phyloP scores from a whole-genome alignment of 2,329 filamentous ascomycete species.

The Dissoconium aciculare region DNA sequence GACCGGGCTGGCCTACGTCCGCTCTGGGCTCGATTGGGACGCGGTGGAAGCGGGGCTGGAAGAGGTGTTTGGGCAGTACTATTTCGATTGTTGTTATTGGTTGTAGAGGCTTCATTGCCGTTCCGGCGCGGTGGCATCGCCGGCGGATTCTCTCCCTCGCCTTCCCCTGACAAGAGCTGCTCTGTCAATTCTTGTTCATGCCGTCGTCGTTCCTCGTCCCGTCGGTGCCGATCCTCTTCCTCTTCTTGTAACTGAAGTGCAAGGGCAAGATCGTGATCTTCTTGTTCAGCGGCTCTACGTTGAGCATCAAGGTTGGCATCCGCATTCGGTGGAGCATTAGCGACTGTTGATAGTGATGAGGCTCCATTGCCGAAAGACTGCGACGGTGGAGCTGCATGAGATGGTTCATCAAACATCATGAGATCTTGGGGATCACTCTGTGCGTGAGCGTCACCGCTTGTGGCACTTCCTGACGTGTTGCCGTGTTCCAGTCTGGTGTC shows the following conservation, averaged over 20 bases:
- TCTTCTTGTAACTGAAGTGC: constrained; percentile 90
- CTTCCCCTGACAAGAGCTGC: constrained; percentile 50
- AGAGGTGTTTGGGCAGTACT: constrained; percentile 1
- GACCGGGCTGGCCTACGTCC: background rate
- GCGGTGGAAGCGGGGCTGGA: background rate
- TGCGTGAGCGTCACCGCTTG: constrained; percentile 34
- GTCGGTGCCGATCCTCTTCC: constrained; percentile 65
- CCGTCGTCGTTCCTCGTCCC: constrained; percentile 40
- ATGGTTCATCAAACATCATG: constrained; percentile 14
- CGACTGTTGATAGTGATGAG: constrained; percentile 7
- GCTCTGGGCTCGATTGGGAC: background rate
- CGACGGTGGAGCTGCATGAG: constrained; percentile 5
- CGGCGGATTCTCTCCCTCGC: constrained; percentile 17
- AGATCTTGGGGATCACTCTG: constrained; percentile 37
- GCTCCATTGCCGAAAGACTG: constrained; percentile 4
- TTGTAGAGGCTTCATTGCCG: no score
- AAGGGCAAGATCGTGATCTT: constrained; percentile 68
- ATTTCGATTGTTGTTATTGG: background rate
- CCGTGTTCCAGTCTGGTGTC: constrained; percentile 18
- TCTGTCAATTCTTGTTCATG: constrained; percentile 56
- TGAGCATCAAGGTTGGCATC: constrained; percentile 12
- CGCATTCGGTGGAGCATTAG: constrained; percentile 2
- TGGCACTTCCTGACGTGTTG: constrained; percentile 8
- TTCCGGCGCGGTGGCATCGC: constrained; percentile 17
- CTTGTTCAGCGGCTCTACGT: constrained; percentile 50